Conservation (phyloP, 768 basidiomycete species). For the Suillus brevipes region DNA sequence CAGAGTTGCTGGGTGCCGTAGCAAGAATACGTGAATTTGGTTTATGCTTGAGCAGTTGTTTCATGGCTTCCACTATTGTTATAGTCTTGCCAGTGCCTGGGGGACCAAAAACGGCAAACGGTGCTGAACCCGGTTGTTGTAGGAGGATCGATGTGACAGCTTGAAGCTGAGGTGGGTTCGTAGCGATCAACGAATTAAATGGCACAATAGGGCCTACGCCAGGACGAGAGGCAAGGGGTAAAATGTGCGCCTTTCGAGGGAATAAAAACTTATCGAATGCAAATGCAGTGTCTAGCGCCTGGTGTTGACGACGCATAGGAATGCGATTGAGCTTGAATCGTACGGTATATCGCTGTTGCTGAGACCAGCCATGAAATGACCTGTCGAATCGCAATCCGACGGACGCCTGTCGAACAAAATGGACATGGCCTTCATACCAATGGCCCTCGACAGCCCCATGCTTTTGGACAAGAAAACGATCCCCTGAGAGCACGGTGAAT, state of each 20-base stretch:
- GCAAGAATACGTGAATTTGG: conserved; percentile 52
- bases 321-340: conserved; percentile 58
- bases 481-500: conserved; percentile 21
- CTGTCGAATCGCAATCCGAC: conserved; percentile 50
- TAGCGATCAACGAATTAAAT: conserved; percentile 44
- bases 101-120: conserved; percentile 67
- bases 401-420: conserved; percentile 41
- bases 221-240: background rate
- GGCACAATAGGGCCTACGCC: conserved; percentile 19
- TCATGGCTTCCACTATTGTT: conserved; percentile 62
- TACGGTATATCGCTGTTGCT: conserved; percentile 44
- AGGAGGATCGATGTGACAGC: conserved; percentile 49
- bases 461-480: conserved; percentile 30
- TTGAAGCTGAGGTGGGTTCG: conserved; percentile 48
- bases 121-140: conserved; percentile 45
- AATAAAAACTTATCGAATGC: conserved; percentile 47
- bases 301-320: conserved; percentile 55
- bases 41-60: conserved; percentile 47
- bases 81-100: conserved; percentile 71
- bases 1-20: conserved; percentile 69
- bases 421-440: conserved; percentile 47
- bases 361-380: conserved; percentile 35
- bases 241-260: conserved; percentile 30
- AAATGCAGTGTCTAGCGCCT: conserved; percentile 44
- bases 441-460: conserved; percentile 13